Percentiles rank a stretch among this genome's conserved stretches.
phyloP scores from a whole-genome alignment of 1,139 yeast genomes.

The Arxiozyma slooffiae region DNA sequence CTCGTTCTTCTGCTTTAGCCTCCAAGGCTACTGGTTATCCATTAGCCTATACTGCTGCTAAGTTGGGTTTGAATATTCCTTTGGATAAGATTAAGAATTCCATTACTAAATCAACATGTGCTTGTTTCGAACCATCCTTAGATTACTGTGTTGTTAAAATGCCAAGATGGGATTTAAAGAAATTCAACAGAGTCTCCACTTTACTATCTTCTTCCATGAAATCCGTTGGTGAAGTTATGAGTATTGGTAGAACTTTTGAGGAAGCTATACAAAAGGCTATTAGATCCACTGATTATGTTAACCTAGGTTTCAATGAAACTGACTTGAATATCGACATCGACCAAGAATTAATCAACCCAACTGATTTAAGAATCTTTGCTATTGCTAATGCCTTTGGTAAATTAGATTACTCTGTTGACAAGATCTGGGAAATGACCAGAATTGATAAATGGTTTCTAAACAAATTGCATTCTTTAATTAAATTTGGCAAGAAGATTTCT shows the following conservation, averaged over 20 bases:
- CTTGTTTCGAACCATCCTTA: slow-evolving; percentile 95
- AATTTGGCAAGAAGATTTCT: slow-evolving; percentile 55
- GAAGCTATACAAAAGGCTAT: slow-evolving; percentile 98
- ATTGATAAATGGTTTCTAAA: slow-evolving; percentile 96
- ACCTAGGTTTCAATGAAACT: slow-evolving; percentile 86
- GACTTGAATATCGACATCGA: slow-evolving; percentile 87
- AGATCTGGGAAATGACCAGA: slow-evolving; percentile 83
- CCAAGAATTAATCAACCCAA: slow-evolving; percentile 83
- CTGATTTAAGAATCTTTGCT: slow-evolving; percentile 94
- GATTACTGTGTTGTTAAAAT: slow-evolving; percentile 97
- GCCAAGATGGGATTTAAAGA: slow-evolving; percentile 98
- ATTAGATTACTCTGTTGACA: slow-evolving; percentile 76
- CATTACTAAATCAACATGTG: slow-evolving; percentile 89
- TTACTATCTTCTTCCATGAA: slow-evolving; percentile 91
- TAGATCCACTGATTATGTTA: slow-evolving; percentile 90
- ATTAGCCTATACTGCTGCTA: slow-evolving; percentile 95
- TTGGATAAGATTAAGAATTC: slow-evolving; percentile 87
- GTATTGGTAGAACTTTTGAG: slow-evolving; percentile 94
- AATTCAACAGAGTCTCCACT: slow-evolving; percentile 86
- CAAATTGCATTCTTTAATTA: slow-evolving; percentile 65
- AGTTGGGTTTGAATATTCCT: slow-evolving; percentile 87
- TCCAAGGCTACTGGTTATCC: slow-evolving; percentile 99
- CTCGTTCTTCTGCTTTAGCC: slow-evolving; percentile 96
- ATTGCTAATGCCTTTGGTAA: slow-evolving; percentile 83
- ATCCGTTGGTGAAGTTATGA: slow-evolving; percentile 98